phyloP scores from a whole-genome alignment of 2,329 filamentous ascomycete species.

The Trichoderma arundinaceum region DNA sequence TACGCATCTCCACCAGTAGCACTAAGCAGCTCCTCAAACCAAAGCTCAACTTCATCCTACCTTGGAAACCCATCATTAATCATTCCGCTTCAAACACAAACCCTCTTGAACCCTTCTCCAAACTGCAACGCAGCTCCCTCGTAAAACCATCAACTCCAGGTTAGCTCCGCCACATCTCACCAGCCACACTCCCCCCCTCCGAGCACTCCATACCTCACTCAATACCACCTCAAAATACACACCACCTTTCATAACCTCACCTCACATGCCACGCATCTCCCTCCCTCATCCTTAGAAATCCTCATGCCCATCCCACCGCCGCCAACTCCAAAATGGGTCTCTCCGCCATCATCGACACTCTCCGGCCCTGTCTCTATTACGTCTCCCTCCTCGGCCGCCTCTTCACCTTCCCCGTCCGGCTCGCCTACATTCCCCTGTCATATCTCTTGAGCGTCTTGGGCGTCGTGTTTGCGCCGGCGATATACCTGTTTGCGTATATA shows the following conservation, averaged over 20 bases:
- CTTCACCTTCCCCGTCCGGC: conserved; percentile 41
- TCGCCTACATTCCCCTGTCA: conserved; percentile 42
- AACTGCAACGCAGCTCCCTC: not conserved
- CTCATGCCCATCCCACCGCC: not conserved
- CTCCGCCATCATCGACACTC: conserved; percentile 39
- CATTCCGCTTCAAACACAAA: too few species aligned
- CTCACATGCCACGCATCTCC: not conserved
- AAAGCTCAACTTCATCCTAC: too few species aligned
- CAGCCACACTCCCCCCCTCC: not conserved
- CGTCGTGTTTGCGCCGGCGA: conserved; percentile 46
- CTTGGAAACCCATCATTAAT: too few species aligned
- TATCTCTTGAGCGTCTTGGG: conserved; percentile 40
- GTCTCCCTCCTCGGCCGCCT: conserved; percentile 37
- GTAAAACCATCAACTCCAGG: not conserved
- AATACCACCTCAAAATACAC: not conserved
- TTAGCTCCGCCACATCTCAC: not conserved
- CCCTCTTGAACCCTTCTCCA: not conserved
- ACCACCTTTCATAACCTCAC: not conserved
- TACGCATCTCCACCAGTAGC: too few species aligned
- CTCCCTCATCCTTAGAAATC: not conserved
- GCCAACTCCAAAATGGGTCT: conserved; percentile 33
- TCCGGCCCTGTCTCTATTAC: conserved; percentile 40
- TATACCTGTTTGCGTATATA: conserved; percentile 44
- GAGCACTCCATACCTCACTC: not conserved
- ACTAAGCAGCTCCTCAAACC: too few species aligned